Percentiles rank a stretch among this genome's conserved stretches.
phyloP scores from a whole-genome alignment of 2,329 filamentous ascomycete species.

The Pseudocercospora fuligena region DNA sequence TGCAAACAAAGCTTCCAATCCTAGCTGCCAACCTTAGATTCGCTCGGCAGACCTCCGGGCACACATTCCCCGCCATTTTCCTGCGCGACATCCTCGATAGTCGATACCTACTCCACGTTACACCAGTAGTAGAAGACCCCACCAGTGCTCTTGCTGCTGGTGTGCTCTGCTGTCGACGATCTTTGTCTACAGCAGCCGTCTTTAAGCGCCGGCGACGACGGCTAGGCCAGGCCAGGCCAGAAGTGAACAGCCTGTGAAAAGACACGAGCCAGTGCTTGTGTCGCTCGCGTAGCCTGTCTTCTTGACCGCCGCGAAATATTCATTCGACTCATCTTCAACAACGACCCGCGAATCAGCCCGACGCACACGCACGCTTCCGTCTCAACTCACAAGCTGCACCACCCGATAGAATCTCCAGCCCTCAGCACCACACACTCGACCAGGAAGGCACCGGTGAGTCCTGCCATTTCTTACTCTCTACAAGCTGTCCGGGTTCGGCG shows the following conservation, averaged over 20 bases:
- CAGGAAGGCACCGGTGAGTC: slow-evolving; percentile 17
- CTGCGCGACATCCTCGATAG: slow-evolving; percentile 11
- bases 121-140: slow-evolving; percentile 16
- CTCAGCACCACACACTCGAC: neutral
- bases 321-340: neutral
- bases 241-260: slow-evolving; percentile 1
- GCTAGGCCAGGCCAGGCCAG: neutral
- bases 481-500: slow-evolving; percentile 19
- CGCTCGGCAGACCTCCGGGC: slow-evolving; percentile 16
- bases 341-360: neutral
- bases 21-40: slow-evolving; percentile 10
- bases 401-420: slow-evolving; percentile 4
- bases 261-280: neutral
- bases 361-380: slow-evolving; percentile 4
- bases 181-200: neutral
- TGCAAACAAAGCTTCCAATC: slow-evolving; percentile 4
- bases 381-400: slow-evolving; percentile 14
- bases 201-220: slow-evolving; percentile 2
- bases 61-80: slow-evolving; percentile 22
- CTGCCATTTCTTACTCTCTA: neutral
- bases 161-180: slow-evolving; percentile 5
- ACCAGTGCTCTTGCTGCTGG: slow-evolving; percentile 2
- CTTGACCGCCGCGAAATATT: slow-evolving; percentile 5
- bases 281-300: neutral
- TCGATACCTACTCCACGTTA: slow-evolving; percentile 23